phyloP scores from a whole-genome alignment of 1,284 basidiomycete species.

The Microbotryomycetes sp. region DNA sequence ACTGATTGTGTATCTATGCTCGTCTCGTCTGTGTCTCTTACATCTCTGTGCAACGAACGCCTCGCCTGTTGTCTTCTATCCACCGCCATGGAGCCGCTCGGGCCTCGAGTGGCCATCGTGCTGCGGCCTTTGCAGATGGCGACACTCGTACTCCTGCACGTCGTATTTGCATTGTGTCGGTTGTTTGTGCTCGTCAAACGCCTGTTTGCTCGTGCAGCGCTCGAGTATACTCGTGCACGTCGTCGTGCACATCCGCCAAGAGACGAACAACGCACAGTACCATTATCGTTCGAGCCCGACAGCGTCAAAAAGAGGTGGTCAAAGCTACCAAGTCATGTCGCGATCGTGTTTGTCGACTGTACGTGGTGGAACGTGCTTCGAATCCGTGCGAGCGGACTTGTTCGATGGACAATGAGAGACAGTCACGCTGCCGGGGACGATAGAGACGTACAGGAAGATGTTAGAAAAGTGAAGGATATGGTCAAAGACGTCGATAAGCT shows the following conservation, averaged over 20 bases:
- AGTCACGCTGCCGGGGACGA: slow-evolving; percentile 2
- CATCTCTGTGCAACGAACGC: background rate
- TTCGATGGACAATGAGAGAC: too few species aligned
- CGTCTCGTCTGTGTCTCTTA: too few species aligned
- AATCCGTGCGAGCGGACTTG: too few species aligned
- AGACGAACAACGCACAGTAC: background rate
- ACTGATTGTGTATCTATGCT: too few species aligned
- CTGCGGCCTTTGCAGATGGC: slow-evolving; percentile 19
- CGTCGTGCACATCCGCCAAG: background rate
- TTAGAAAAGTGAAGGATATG: background rate
- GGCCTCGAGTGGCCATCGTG: background rate
- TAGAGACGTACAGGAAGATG: background rate
- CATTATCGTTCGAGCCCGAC: slow-evolving; percentile 1
- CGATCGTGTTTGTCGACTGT: slow-evolving; percentile 20
- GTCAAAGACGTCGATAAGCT: slow-evolving; percentile 14
- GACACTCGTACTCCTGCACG: slow-evolving; percentile 27
- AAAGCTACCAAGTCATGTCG: slow-evolving; percentile 27
- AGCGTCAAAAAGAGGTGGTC: slow-evolving; percentile 4
- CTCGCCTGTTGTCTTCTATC: background rate
- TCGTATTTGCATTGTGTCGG: slow-evolving; percentile 21
- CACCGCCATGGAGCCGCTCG: background rate
- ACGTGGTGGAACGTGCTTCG: slow-evolving; percentile 5
- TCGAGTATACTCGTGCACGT: slow-evolving; percentile 1
- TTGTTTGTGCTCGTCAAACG: background rate
- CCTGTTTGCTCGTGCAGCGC: background rate